Evolutionary conservation across 2,329 filamentous ascomycete species (phyloP).

Genomic region (Gnomoniopsis sp.): DNA sequence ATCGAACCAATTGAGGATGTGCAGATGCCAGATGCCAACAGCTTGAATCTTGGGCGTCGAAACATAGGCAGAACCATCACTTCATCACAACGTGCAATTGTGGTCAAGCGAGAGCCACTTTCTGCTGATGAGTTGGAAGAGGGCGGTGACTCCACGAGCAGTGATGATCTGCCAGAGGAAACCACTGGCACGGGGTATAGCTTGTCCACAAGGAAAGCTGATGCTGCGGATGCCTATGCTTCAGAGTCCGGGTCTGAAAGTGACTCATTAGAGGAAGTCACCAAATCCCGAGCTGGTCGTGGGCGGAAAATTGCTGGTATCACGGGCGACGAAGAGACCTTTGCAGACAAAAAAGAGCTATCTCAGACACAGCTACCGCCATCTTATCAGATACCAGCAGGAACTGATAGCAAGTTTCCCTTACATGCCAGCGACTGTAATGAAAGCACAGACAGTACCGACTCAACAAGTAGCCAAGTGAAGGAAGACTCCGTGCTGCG

Average conservation of each 20-base stretch:
- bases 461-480: not conserved
- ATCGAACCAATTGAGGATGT: not conserved
- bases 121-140: not conserved
- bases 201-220: too few relatives aligned
- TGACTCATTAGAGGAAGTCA: not conserved
- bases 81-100: not conserved
- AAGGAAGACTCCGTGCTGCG: not conserved
- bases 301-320: not conserved
- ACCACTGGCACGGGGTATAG: too few relatives aligned
- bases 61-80: not conserved
- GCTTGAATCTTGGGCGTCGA: not conserved
- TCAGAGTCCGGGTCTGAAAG: too few relatives aligned
- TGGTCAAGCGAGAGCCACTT: not conserved
- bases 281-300: not conserved
- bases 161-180: too few relatives aligned
- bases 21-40: not conserved
- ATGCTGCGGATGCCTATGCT: too few relatives aligned
- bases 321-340: not conserved
- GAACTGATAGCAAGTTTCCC: not conserved
- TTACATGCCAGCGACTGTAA: not conserved
- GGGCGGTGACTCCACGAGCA: not conserved
- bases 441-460: not conserved
- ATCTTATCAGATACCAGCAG: conserved; percentile 1
- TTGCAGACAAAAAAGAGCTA: not conserved
- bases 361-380: not conserved